Conservation (phyloP, 1,139 yeast species). For the Trichomonascaceae sp. region DNA sequence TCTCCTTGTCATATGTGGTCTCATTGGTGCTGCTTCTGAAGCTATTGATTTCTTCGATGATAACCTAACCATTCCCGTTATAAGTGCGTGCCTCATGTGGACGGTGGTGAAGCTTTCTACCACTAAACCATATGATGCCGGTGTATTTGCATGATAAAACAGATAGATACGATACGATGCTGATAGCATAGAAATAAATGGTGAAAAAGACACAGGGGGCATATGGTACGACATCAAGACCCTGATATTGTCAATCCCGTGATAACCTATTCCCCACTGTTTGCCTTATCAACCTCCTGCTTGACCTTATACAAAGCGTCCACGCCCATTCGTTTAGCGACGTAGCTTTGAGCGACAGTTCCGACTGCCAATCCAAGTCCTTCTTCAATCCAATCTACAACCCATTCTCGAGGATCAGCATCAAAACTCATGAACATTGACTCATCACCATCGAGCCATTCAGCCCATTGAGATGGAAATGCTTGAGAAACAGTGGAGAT, state of each 20-base stretch:
- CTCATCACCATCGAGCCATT: conserved; percentile 56
- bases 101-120: conserved; percentile 15
- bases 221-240: too few species aligned
- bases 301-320: conserved; percentile 17
- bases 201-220: too few species aligned
- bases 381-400: conserved; percentile 83
- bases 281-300: background rate
- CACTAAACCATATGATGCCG: conserved; percentile 14
- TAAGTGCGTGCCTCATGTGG: conserved; percentile 59
- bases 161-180: background rate
- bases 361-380: conserved; percentile 79
- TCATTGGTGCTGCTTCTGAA: conserved; percentile 81
- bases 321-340: conserved; percentile 81
- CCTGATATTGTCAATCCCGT: too few species aligned
- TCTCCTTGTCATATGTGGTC: conserved; percentile 49
- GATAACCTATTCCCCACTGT: background rate
- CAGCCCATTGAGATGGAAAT: conserved; percentile 83
- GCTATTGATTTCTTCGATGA: conserved; percentile 79
- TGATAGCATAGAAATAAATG: background rate
- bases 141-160: conserved; percentile 13
- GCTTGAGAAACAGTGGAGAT: conserved; percentile 78
- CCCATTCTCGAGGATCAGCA: conserved; percentile 95
- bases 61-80: conserved; percentile 86
- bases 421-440: conserved; percentile 33
- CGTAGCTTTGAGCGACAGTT: conserved; percentile 83